Percentiles rank a stretch among this genome's conserved stretches.
These are phyloP conservation scores for Kuraishia cidri DNA, from an alignment of 805 yeast species.

Conservation along the genomic window DNA sequence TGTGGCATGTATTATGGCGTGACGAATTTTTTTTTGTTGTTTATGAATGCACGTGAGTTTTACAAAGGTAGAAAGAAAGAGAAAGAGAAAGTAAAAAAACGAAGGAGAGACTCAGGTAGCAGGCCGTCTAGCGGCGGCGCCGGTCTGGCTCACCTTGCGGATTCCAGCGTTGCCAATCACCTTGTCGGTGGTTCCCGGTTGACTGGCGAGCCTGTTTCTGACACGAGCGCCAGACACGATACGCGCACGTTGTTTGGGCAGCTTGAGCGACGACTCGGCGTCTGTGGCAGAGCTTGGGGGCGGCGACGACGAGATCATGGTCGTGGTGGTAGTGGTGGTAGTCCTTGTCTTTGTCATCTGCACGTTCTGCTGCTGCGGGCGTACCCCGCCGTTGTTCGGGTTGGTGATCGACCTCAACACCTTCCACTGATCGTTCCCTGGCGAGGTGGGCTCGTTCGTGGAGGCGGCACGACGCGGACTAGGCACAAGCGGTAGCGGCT, in stretches of 20 bases:
- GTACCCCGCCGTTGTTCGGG: constrained; percentile 3
- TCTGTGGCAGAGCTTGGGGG: constrained; percentile 1
- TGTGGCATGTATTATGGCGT: too few species aligned
- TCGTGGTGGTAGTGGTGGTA: constrained; percentile 4
- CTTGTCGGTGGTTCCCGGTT: constrained; percentile 16
- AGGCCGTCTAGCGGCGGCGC: too few species aligned
- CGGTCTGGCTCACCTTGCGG: constrained; percentile 24
- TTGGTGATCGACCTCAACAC: constrained; percentile 3
- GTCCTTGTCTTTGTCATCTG: constrained; percentile 2
- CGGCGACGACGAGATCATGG: constrained; percentile 3
- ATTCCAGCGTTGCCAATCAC: constrained; percentile 24
- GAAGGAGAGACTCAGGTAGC: too few species aligned
- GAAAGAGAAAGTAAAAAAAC: too few species aligned
- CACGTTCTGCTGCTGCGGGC: constrained; percentile 1
- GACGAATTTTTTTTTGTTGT: too few species aligned
- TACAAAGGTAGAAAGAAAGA: too few species aligned
- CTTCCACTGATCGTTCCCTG: constrained; percentile 1
- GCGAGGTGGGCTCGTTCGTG: neutral
- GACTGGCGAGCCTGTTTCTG: constrained; percentile 2
- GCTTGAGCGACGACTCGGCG: neutral
- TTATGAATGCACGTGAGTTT: too few species aligned
- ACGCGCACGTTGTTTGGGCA: constrained; percentile 1
- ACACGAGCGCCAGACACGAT: constrained; percentile 1
- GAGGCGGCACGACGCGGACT: constrained; percentile 2
- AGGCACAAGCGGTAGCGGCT: neutral